phyloP scores from a whole-genome alignment of 371 early-diverging fungal genomes.

The Mucor racemosus region DNA sequence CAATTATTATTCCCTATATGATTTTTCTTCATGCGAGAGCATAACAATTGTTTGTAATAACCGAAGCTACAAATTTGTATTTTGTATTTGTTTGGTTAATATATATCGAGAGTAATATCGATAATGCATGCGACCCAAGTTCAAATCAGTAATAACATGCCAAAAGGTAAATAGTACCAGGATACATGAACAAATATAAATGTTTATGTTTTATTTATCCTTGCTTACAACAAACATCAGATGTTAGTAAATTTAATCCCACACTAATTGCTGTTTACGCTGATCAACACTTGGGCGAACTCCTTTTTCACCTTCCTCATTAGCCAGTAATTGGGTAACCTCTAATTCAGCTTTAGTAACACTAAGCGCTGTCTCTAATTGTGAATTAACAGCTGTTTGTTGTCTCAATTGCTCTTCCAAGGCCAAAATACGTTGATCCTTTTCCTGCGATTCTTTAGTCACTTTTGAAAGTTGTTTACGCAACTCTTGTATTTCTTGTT shows the following conservation, averaged over 20 bases:
- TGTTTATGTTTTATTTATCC: too few species aligned
- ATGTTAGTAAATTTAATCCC: neutral
- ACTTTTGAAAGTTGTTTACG: slow-evolving; percentile 4
- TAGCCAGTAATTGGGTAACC: slow-evolving; percentile 10
- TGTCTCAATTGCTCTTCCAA: slow-evolving; percentile 20
- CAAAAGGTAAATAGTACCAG: too few species aligned
- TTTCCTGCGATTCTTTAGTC: slow-evolving; percentile 10
- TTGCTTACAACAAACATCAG: too few species aligned
- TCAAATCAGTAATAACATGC: too few species aligned
- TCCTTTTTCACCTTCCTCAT: neutral
- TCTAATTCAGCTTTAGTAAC: slow-evolving; percentile 25
- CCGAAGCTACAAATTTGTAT: too few species aligned
- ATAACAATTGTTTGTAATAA: too few species aligned
- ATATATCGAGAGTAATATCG: too few species aligned
- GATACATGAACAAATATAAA: too few species aligned
- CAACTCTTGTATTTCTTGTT: neutral
- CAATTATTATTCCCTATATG: too few species aligned
- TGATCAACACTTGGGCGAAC: neutral
- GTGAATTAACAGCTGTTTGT: neutral
- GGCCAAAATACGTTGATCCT: slow-evolving; percentile 19
- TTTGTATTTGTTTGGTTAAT: too few species aligned
- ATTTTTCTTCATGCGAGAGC: too few species aligned
- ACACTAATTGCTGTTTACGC: neutral
- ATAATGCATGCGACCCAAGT: too few species aligned
- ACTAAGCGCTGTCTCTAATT: slow-evolving; percentile 22